phyloP scores from a whole-genome alignment of 1,139 yeast species.

The Sugiyamaella novakii region DNA sequence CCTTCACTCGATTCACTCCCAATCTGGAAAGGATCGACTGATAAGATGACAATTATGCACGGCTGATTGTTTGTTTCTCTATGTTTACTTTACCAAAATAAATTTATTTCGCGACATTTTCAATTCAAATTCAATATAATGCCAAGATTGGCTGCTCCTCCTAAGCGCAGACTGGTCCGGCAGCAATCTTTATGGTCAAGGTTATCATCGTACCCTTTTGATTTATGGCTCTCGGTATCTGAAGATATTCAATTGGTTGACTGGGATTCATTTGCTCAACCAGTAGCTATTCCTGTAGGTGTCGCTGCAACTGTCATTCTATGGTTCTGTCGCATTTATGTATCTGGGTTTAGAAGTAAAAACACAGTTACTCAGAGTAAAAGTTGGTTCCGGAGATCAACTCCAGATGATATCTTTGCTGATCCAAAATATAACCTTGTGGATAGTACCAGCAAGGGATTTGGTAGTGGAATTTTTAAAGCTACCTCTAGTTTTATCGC shows the following conservation, averaged over 20 bases:
- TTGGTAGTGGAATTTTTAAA: conserved; percentile 1
- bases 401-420: conserved; percentile 4
- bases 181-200: conserved; percentile 44
- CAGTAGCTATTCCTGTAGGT: conserved; percentile 54
- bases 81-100: conserved; percentile 1
- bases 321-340: conserved; percentile 30
- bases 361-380: background rate
- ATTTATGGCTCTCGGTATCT: conserved; percentile 53
- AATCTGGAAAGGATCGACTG: too few relatives aligned
- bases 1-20: too few relatives aligned
- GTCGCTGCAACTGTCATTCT: conserved; percentile 42
- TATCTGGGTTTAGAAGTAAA: background rate
- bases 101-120: background rate
- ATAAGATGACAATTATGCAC: background rate
- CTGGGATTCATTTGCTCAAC: conserved; percentile 61
- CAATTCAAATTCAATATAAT: background rate
- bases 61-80: conserved; percentile 1
- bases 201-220: conserved; percentile 58
- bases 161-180: conserved; percentile 13
- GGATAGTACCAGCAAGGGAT: background rate
- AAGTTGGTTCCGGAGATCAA: background rate
- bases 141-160: conserved; percentile 12
- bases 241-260: conserved; percentile 59
- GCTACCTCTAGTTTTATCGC: conserved; percentile 10
- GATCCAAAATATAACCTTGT: background rate